A percentile compares a stretch with the other conserved stretches of the same genome.
These are phyloP conservation scores for Xylariaceae sp. DNA, from an alignment of 2,329 filamentous ascomycete species.

Conservation along the genomic window DNA sequence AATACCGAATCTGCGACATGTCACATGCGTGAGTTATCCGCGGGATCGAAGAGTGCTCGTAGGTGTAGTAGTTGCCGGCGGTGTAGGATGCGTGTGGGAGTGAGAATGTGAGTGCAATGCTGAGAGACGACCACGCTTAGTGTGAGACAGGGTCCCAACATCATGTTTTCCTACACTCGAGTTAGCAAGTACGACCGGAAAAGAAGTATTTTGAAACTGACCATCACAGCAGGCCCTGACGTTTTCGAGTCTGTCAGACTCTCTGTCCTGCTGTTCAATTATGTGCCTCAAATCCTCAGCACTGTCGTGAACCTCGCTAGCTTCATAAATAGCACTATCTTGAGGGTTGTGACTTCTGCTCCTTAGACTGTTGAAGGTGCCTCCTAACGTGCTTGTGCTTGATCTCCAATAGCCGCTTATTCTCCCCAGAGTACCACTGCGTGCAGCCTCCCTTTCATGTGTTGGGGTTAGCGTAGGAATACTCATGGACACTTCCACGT, in stretches of 20 bases:
- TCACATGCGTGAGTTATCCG: slow-evolving; percentile 28
- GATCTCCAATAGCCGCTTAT: slow-evolving; percentile 64
- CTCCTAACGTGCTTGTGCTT: slow-evolving; percentile 46
- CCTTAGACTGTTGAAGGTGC: slow-evolving; percentile 57
- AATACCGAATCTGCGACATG: slow-evolving; percentile 3
- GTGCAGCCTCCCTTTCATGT: slow-evolving; percentile 41
- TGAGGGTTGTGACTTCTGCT: slow-evolving; percentile 52
- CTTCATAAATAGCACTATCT: slow-evolving; percentile 58
- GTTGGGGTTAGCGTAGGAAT: slow-evolving; percentile 61
- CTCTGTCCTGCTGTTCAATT: slow-evolving; percentile 76
- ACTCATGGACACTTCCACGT: slow-evolving; percentile 50
- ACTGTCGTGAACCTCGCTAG: slow-evolving; percentile 70
- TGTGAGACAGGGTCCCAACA: slow-evolving; percentile 61
- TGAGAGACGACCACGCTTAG: slow-evolving; percentile 49
- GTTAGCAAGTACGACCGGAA: slow-evolving; percentile 23
- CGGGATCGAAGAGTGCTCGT: slow-evolving; percentile 42
- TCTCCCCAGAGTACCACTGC: slow-evolving; percentile 55
- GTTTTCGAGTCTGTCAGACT: slow-evolving; percentile 84
- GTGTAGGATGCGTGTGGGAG: slow-evolving; percentile 40
- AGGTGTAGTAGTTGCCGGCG: slow-evolving; percentile 41
- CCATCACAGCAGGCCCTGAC: slow-evolving; percentile 97
- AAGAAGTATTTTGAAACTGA: slow-evolving; percentile 50
- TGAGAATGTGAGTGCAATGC: slow-evolving; percentile 36
- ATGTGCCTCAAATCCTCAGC: slow-evolving; percentile 81
- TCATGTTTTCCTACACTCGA: slow-evolving; percentile 67